These are phyloP conservation scores for Malus hybrid DNA, from an alignment of 331 rosid species.

Conservation along the genomic window DNA sequence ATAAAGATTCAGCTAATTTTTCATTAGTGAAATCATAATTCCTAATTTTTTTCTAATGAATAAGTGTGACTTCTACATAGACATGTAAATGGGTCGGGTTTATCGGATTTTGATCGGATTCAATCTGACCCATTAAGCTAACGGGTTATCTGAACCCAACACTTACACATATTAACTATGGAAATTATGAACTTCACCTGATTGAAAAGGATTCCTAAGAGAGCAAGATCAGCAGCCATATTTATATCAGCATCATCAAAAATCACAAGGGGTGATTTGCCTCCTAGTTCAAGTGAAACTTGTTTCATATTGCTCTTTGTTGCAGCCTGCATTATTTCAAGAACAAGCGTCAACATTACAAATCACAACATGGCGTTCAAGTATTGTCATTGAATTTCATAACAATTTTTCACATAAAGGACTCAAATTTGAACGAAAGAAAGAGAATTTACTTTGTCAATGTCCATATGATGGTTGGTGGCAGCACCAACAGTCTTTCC, in stretches of 20 bases:
- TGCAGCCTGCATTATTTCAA: constrained; percentile 50
- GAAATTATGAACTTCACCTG: constrained; percentile 31
- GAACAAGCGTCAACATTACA: neutral
- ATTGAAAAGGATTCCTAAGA: constrained; percentile 38
- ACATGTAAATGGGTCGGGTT: no score
- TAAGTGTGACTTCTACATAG: no score
- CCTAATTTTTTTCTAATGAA: no score
- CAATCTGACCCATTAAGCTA: no score
- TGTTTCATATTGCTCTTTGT: constrained; percentile 38
- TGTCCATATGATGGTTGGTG: constrained; percentile 62
- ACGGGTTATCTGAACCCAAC: fast-evolving
- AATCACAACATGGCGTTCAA: neutral
- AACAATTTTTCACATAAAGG: neutral
- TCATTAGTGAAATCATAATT: no score
- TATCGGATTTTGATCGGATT: no score
- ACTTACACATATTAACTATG: no score
- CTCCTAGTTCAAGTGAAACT: no score
- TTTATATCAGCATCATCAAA: constrained; percentile 56
- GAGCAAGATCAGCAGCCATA: constrained; percentile 34
- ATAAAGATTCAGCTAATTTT: no score
- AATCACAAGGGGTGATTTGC: constrained; percentile 46
- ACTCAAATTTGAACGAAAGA: neutral
- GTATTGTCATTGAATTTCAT: neutral
- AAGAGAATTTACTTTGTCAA: constrained; percentile 48
- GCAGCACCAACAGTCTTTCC: constrained; percentile 17